Evolutionary conservation across 495 filamentous ascomycete genomes (phyloP), one percentile per base, ranked within the genome.

Genomic region (Xylaria palmicola): DNA sequence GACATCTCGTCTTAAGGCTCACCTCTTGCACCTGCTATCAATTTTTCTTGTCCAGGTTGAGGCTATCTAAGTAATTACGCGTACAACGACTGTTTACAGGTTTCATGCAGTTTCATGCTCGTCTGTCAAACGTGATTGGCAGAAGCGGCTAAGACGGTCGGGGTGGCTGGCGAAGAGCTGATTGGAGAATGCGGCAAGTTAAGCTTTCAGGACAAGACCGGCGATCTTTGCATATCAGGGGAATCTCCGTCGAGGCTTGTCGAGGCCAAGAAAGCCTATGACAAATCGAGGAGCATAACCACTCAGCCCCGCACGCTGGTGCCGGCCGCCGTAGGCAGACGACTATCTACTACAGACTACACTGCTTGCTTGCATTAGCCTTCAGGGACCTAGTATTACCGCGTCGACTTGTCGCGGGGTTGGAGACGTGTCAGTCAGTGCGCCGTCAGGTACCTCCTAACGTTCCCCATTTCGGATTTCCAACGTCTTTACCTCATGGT

Each of bases 191-290:
- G 22, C 20, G 29, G 19, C 10, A n/a, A 27, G 32, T 22, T 41
- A 59, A 59, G 56, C 56, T 59, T 59, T 49, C 8, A 30, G 22
- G 56, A 51, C 47, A 59, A 49, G 34, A 51, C 45, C 56, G 56
- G 34, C 29, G 45, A 59, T 39, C 34, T 45, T 39, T 29, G n/a
- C 24, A 55, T 29, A 24, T n/a, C 36, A 40, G 34, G 51, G 51
- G 37, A 41, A 55, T 37, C 36, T 22, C 13, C 6, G 19, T 41
- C 29, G 8, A 36, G 32, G n/a, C n/a, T 13, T 36, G 6, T 6
- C 32, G 6, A 41, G 36, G 32, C 39, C 24, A 56, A 17, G 13
- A 44, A 56, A 44, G 53, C 53, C 32, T 44, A 44, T 56, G 53
- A 56, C 53, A 56, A 56, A 56, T 56, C 32, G 39, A 34, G 39